Evolutionary conservation across 1,139 yeast genomes (phyloP), one percentile per base, ranked within the genome.

Genomic region (Yamadazyma taylorii): DNA sequence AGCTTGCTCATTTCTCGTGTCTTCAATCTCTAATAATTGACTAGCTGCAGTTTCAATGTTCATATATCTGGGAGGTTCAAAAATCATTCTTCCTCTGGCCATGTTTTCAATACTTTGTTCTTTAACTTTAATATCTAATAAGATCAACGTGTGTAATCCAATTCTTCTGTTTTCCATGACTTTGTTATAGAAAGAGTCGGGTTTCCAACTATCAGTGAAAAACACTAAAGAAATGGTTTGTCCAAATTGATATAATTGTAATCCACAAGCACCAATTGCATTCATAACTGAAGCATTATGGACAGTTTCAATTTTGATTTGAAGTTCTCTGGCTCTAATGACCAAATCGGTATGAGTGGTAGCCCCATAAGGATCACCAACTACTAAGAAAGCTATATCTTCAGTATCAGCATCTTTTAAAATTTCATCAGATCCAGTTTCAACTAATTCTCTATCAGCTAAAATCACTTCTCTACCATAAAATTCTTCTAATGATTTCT

Each of bases 251-350:
- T 92, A 92, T 43, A 92, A 73, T 61, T 92, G 98, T 47, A 92
- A 73, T 17, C 98, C 98, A 67, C 97, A 89, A 1, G 97, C 95
- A 11, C 98, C 98, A 17, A 92, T 95, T 0, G 98, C 98, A 58
- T 92, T 92, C 97, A 92, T 89, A 16, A 92, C 95, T 17, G 96
- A 86, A 3, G 98, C 98, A 61, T 92, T 92, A 65, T 92, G 98
- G 41, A 92, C 79, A 35, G 86, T 78, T 55, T 86, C 94, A 32
- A 86, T 88, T 39, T 75, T 69, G 55, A 92, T 87, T 2, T 79
- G 79, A 45, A 82, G 71, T 60, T 86, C 95, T 50, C 95, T 77
- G 24, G 97, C 97, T 52, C 98, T 73, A 41, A 92, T 76, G 28
- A 89, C 88, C 47, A 92, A 73, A 64, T 92, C 98, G 0, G 97